Percentiles rank a stretch among this genome's conserved stretches.
Conservation (phyloP, 1,284 basidiomycete genomes). For the Blastosporella zonata region DNA sequence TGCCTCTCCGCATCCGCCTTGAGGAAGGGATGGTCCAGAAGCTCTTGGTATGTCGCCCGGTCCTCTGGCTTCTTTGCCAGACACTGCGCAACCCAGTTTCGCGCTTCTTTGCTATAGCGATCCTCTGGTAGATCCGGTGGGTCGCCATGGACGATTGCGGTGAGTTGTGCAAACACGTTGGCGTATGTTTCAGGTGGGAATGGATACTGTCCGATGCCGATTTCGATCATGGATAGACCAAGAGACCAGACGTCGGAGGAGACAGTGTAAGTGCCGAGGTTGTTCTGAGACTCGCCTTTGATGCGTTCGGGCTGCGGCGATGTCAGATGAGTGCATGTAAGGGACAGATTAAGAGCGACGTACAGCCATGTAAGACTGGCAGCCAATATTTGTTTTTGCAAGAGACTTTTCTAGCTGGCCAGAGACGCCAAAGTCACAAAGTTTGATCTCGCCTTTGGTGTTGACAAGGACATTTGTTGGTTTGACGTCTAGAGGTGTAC, state of each 20-base stretch:
- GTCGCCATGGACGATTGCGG: conserved; percentile 94
- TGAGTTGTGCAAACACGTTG: conserved; percentile 93
- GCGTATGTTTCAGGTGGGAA: conserved; percentile 98
- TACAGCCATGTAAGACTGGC: conserved; percentile 98
- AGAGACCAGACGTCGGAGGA: conserved; percentile 98
- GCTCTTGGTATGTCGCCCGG: conserved; percentile 82
- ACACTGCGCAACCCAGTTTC: conserved; percentile 62
- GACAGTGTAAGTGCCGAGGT: conserved; percentile 89
- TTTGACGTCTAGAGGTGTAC: conserved; percentile 74
- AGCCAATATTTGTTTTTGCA: conserved; percentile 98
- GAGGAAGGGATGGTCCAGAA: conserved; percentile 55
- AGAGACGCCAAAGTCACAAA: conserved; percentile 98
- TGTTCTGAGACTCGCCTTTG: conserved; percentile 88
- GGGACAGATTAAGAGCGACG: conserved; percentile 29
- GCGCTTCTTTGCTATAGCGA: conserved; percentile 43
- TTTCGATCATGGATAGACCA: conserved; percentile 94
- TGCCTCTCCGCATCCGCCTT: conserved; percentile 55
- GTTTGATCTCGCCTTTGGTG: conserved; percentile 84
- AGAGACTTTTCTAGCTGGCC: conserved; percentile 95
- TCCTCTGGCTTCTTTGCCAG: conserved; percentile 75
- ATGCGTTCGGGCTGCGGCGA: conserved; percentile 83
- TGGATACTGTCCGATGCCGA: conserved; percentile 89
- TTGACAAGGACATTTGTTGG: conserved; percentile 97
- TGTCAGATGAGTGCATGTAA: conserved; percentile 7
- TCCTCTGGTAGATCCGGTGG: conserved; percentile 78